Evolutionary conservation across 805 yeast species (phyloP), one percentile per base, ranked within the genome.

Genomic region (Teunomyces barrocoloradensis): DNA sequence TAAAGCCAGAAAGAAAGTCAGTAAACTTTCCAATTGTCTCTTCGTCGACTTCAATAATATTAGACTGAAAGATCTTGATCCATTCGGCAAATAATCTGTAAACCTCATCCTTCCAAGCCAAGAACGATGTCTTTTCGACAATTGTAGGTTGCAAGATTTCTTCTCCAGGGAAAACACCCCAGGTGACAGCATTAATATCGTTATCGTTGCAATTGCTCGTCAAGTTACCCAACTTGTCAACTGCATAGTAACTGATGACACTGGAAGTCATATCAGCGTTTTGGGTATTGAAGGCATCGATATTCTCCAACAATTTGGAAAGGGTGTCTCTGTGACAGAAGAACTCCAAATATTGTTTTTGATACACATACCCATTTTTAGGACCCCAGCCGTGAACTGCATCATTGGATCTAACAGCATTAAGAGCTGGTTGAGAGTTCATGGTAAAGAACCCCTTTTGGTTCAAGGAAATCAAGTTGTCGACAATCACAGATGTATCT

Each of bases 41-140:
- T 43, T 63, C 58, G 27, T 58, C 63, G 9, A 58, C 60, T 43
- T 61, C 58, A 39, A 66, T 61, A 13, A 66, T 54, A 45, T 66
- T 66, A 48, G 71, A 63, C 51, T 67, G 61, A 57, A 77, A 78
- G 43, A 80, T 77, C 38, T 73, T 68, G 55, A 73, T 74, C 98
- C 98, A 92, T 63, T 89, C 96, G 43, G 78, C 74, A 45, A 90
- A 77, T 51, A 92, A 83, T 53, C 89, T 77, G 75, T 78, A 92
- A 34, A 92, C 92, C 67, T 92, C 98, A 64, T 92, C 97, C 65
- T 89, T 91, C 98, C 98, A 92, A 11, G 98, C 98, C 57, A 91
- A 72, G 68, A 92, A 92, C 2, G 97, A 89, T 33, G 84, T 82
- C 60, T 84, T 85, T 65, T 92, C 98, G 17, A 92, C 97, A 63